Evolutionary conservation across 2,329 filamentous ascomycete genomes (phyloP), one percentile per base, ranked within the genome.

Genomic region (Akanthomyces uredinophilus): DNA sequence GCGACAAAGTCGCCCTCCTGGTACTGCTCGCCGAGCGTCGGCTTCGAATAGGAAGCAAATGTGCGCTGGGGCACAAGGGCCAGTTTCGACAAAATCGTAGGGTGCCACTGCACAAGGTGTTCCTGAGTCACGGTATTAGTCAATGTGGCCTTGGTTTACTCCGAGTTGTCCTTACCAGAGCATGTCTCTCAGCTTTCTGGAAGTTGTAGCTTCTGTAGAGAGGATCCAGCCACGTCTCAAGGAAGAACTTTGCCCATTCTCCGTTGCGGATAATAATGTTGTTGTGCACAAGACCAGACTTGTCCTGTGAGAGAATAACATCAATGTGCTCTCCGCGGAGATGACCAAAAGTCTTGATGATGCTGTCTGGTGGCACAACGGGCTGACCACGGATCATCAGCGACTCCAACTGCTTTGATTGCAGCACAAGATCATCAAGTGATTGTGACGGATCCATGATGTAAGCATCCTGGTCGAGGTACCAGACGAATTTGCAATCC

Each of bases 191-290:
- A 0, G 92, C 93, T 74, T 96, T 97, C 71, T 96, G 91, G 71
- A 99, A 99, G 72, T 96, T 96, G 78, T 99, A 99, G 67, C 83
- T 90, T 66, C 94, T 84, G 76, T 96, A 99, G 49, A 98, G 79
- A 53, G 95, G 95, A 73, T 98, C 92, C 71, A 95, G 96, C 95
- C 95, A 99, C 1, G 91, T 89, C 73, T 99, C 95, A 20, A 98
- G 76, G 71, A 99, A 91, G 79, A 90, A 99, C 71, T 89, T 90
- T 50, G 91, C 90, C 91, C 94, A 99, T 61, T 95, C 91, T 24
- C 93, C 92, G 64, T 89, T 91, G 65, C 87, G 83, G 14, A 99
- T 73, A 16, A 98, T 79, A 65, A 96, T 89, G 75, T 91, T 96
- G 13, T 86, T 86, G 18, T 87, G 83, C 29, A 86, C 86, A 59